A percentile compares a stretch with the other conserved stretches of the same genome.
Conservation (phyloP, 106 monocot species). For the Dioscorea alata region DNA sequence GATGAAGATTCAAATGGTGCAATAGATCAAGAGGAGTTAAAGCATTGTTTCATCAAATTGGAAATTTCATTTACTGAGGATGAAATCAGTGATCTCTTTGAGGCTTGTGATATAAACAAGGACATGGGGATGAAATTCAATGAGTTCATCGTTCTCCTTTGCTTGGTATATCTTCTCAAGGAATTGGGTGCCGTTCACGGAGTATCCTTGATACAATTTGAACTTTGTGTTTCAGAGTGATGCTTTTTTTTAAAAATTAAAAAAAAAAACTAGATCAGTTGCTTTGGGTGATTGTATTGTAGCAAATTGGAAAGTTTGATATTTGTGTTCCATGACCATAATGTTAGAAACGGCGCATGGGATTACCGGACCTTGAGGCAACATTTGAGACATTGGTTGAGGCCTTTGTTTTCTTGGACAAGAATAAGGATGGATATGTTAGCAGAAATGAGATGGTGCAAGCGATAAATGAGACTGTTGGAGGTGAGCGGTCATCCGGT, state of each 20-base stretch:
- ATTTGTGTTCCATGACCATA: conserved; percentile 12
- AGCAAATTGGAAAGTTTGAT: no score
- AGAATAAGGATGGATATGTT: conserved; percentile 94
- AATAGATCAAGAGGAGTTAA: conserved; percentile 76
- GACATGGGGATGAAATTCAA: conserved; percentile 87
- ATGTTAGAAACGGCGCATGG: conserved; percentile 60
- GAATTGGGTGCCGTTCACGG: conserved; percentile 32
- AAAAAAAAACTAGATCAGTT: no score
- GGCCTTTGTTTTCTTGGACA: conserved; percentile 92
- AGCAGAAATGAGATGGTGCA: conserved; percentile 81
- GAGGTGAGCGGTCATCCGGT: conserved; percentile 69
- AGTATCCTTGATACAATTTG: conserved; percentile 50
- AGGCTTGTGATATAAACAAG: conserved; percentile 74
- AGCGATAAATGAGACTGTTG: conserved; percentile 64
- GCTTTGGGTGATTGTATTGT: no score
- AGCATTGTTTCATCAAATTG: conserved; percentile 66
- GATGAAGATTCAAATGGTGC: conserved; percentile 91
- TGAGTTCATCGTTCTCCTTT: conserved; percentile 92
- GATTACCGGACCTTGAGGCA: conserved; percentile 53
- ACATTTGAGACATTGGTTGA: conserved; percentile 80
- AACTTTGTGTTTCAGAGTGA: no score
- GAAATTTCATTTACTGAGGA: conserved; percentile 72
- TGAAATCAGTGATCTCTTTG: conserved; percentile 75
- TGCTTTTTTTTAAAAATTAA: no score
- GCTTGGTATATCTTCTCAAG: conserved; percentile 86